Base-by-base conservation (phyloP, 257 asterid species). In the Lantana camara region DNA sequence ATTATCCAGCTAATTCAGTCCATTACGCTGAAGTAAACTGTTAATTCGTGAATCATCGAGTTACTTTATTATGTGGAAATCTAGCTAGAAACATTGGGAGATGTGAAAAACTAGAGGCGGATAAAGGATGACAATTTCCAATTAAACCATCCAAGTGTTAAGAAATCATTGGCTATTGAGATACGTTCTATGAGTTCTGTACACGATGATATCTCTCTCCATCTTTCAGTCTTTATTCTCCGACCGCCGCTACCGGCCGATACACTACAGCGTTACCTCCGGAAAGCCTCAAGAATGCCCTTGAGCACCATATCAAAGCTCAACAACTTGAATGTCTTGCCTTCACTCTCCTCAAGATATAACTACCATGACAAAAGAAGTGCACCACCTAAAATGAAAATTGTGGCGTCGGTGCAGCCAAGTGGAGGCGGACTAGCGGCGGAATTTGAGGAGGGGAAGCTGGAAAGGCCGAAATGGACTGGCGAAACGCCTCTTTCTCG, bases 401-500 rank as follows among this genome's bases (percentile, higher is more conserved):
- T 79, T 67, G 80, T 79, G 19, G 82, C 81, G 40, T 73, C 79
- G 70, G 77, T 70, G 65, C 78, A 61, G 67, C 34, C 80, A 15
- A 76, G 68, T 4, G 74, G 82, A 47, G 79, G 83, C 59, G 73
- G 73, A 51, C 16, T 59, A 48, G 57, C 75, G 63, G 69, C 58
- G 53, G 80, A 20, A 13, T 85, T 79, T 44, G 95, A 91, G 76
- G 96, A 86, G 70, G 98, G 98, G 4, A 80, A 78, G 64, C 87
- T 89, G 13, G 95, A 86, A 46, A 77, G 96, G 51, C 98, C 98
- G 4, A 78, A 81, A 68, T 92, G 98, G 98, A 66, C 80, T 2
- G 97, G 98, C 0, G 86, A 87, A 78, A 86, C 97, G 45, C 91
- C 91, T 45, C 82, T 85, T 64, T 92, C 97, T 56, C 93, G 95